A percentile compares a stretch with the other conserved stretches of the same genome.
These are phyloP conservation scores for Chondrus crispus DNA, from an alignment of 23 red algal species.

Conservation along the genomic window DNA sequence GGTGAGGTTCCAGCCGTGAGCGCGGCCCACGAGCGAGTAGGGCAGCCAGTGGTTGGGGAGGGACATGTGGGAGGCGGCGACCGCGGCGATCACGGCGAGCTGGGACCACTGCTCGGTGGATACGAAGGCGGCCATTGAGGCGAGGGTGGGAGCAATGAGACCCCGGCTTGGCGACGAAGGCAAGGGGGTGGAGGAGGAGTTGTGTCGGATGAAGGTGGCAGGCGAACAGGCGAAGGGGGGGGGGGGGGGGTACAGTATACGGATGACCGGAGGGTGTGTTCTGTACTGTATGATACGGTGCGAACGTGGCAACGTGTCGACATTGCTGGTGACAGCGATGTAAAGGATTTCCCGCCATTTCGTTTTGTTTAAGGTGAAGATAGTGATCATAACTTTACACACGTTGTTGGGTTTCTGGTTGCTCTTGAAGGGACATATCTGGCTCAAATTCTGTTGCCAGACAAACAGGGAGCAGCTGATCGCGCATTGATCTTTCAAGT, in stretches of 20 bases:
- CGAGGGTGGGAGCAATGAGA: background rate
- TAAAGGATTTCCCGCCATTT: too few relatives aligned
- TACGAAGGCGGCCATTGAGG: background rate
- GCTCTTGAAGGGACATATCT: too few relatives aligned
- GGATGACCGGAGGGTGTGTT: background rate
- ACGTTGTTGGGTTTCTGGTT: too few relatives aligned
- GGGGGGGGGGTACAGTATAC: background rate
- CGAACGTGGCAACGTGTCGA: too few relatives aligned
- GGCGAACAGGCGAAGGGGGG: background rate
- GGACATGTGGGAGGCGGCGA: slow-evolving; percentile 62
- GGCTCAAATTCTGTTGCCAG: too few relatives aligned
- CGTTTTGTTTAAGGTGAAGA: too few relatives aligned
- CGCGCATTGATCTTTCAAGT: too few relatives aligned
- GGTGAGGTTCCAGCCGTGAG: slow-evolving; percentile 31
- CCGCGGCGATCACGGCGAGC: slow-evolving; percentile 37
- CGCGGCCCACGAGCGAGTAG: slow-evolving; percentile 41
- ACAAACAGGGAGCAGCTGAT: too few relatives aligned
- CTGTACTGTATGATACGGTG: background rate
- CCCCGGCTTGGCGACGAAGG: background rate
- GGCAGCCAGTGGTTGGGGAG: slow-evolving; percentile 67
- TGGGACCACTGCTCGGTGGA: slow-evolving; percentile 7
- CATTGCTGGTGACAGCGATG: too few relatives aligned
- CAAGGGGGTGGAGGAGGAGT: background rate
- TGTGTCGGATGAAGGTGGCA: background rate
- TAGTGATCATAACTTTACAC: too few relatives aligned